Evolutionary conservation across 2,329 filamentous ascomycete genomes (phyloP).

Genomic region (Penicillium sp.): DNA sequence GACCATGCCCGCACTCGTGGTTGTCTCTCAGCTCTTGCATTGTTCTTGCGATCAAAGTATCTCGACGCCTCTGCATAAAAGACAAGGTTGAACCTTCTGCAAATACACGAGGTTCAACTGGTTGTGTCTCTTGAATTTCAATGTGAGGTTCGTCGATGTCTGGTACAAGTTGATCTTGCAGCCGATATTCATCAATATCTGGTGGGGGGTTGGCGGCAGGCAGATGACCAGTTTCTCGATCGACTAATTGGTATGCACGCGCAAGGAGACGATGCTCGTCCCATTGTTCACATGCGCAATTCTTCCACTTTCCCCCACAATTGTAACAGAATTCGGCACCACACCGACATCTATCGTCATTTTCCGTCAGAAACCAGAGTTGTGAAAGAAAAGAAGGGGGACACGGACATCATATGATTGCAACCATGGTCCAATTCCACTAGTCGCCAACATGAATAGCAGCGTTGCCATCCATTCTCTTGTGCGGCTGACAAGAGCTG

Average conservation of each 20-base stretch:
- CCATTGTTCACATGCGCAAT: conserved; percentile 42
- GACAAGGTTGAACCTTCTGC: too few species aligned
- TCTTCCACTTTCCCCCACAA: conserved; percentile 47
- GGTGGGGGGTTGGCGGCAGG: neutral
- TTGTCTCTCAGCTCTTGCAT: conserved; percentile 30
- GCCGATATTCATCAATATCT: neutral
- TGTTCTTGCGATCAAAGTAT: neutral
- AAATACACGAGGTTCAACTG: too few species aligned
- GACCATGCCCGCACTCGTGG: conserved; percentile 43
- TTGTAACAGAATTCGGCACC: conserved; percentile 44
- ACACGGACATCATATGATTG: conserved; percentile 56
- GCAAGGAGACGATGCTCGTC: conserved; percentile 36
- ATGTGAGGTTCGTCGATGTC: too few species aligned
- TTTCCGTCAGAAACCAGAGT: too few species aligned
- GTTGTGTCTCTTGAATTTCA: too few species aligned
- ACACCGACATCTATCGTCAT: conserved; percentile 22
- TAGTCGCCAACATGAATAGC: conserved; percentile 46
- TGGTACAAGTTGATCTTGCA: too few species aligned
- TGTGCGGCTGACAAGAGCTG: conserved; percentile 43
- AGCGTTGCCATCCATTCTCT: conserved; percentile 53
- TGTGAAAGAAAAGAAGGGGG: neutral
- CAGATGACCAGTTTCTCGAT: conserved; percentile 23
- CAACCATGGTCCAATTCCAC: conserved; percentile 55
- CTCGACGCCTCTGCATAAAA: neutral
- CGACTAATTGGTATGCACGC: conserved; percentile 35